phyloP scores from a whole-genome alignment of 148 eudicot species.

The Suaeda aralocaspica region DNA sequence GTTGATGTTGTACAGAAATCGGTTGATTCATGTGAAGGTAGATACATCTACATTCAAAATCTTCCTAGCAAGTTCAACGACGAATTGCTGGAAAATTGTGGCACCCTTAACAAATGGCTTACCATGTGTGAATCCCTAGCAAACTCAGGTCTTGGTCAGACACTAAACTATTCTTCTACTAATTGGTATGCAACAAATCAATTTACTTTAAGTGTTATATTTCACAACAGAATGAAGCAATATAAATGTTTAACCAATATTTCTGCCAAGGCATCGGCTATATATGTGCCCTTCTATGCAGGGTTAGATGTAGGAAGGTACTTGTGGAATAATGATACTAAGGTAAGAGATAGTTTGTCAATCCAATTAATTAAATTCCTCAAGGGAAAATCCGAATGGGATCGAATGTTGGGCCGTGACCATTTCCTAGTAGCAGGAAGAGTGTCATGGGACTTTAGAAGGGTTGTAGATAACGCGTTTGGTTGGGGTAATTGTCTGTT shows the following conservation, averaged over 20 bases:
- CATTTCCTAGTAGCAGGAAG: conserved; percentile 62
- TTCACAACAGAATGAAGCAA: conserved; percentile 60
- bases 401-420: conserved; percentile 44
- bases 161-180: conserved; percentile 19
- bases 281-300: conserved; percentile 65
- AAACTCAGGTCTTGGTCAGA: conserved; percentile 56
- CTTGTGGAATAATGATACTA: conserved; percentile 29
- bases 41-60: conserved; percentile 57
- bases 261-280: conserved; percentile 53
- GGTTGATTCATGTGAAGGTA: conserved; percentile 46
- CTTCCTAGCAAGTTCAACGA: conserved; percentile 50
- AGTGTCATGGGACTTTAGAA: conserved; percentile 79
- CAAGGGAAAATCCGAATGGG: conserved; percentile 56
- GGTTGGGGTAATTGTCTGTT: conserved; percentile 68
- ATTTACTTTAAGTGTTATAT: conserved; percentile 58
- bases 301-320: conserved; percentile 63
- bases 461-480: conserved; percentile 28
- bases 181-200: conserved; percentile 65
- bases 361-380: conserved; percentile 45
- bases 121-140: conserved; percentile 46
- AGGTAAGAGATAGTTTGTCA: conserved; percentile 38
- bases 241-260: conserved; percentile 62
- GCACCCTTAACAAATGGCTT: conserved; percentile 36
- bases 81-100: conserved; percentile 43
- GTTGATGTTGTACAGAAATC: too few species aligned